These are phyloP conservation scores for Tulasnella sp. DNA, from an alignment of 768 basidiomycete species.

Conservation along the genomic window DNA sequence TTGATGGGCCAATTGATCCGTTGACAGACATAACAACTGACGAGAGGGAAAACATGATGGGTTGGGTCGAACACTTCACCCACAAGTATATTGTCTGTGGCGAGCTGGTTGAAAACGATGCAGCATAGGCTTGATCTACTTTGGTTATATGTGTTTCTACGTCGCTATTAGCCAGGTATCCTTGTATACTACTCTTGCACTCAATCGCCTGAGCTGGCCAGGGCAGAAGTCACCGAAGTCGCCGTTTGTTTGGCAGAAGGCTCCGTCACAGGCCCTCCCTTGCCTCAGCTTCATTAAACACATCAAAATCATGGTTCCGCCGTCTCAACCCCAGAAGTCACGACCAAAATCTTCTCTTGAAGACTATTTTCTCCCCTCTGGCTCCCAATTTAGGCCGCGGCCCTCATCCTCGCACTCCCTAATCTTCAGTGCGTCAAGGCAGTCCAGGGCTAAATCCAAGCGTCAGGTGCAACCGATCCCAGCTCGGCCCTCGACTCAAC, in stretches of 20 bases:
- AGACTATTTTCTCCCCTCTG: not conserved
- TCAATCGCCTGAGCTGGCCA: not conserved
- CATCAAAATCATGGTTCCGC: not conserved
- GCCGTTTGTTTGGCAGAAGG: not conserved
- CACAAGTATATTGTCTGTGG: conserved; percentile 92
- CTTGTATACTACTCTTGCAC: not conserved
- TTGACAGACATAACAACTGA: conserved; percentile 70
- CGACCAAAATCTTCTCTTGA: not conserved
- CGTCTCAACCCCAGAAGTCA: not conserved
- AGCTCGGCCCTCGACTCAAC: not conserved
- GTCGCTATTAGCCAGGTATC: not conserved
- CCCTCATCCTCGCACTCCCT: not conserved
- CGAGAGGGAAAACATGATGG: conserved; percentile 91
- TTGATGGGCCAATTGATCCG: conserved; percentile 82
- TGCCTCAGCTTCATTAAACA: not conserved
- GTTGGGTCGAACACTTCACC: conserved; percentile 91
- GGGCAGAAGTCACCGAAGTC: not conserved
- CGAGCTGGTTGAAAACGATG: conserved; percentile 77
- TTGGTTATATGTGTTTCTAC: not conserved
- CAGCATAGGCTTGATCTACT: not conserved
- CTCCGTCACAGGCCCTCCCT: not conserved
- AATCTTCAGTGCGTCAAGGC: not conserved
- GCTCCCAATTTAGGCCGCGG: not conserved
- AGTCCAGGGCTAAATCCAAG: not conserved
- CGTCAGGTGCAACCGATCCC: not conserved